These are phyloP conservation scores for Cordyceps cicadae DNA, from an alignment of 2,329 filamentous ascomycete species.

Conservation along the genomic window DNA sequence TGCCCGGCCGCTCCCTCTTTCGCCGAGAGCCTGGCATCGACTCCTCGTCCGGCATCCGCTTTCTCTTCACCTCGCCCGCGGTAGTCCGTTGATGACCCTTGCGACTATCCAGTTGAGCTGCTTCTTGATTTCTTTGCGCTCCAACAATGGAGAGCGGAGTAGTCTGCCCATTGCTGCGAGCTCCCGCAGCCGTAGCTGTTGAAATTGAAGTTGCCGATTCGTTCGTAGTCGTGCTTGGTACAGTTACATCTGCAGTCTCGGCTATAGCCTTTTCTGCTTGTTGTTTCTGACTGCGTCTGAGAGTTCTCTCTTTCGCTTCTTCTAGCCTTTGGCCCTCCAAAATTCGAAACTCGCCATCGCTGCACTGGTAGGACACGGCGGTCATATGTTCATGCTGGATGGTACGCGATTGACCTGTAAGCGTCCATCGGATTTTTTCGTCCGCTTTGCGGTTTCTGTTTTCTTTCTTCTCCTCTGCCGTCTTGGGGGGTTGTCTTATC, in stretches of 20 bases:
- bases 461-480: constrained; percentile 5
- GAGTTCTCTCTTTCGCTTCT: not conserved
- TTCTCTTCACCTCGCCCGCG: not conserved
- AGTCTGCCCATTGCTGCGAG: not conserved
- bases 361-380: not conserved
- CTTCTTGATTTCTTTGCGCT: not conserved
- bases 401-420: not conserved
- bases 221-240: not conserved
- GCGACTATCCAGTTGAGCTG: not conserved
- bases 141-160: not conserved
- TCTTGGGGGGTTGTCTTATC: not conserved
- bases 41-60: not conserved
- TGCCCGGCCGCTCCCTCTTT: not conserved
- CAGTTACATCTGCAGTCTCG: not conserved
- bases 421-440: constrained; percentile 1
- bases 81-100: not conserved
- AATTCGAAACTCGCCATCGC: constrained; percentile 3
- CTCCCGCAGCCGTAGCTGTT: not conserved
- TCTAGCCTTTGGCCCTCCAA: constrained; percentile 1
- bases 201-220: too few relatives aligned
- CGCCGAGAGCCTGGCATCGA: not conserved
- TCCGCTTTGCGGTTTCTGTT: constrained; percentile 1
- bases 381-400: not conserved
- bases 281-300: not conserved
- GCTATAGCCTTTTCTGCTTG: not conserved